Conservation (phyloP, 352 stramenopile genomes). For the Globisporangium solare region DNA sequence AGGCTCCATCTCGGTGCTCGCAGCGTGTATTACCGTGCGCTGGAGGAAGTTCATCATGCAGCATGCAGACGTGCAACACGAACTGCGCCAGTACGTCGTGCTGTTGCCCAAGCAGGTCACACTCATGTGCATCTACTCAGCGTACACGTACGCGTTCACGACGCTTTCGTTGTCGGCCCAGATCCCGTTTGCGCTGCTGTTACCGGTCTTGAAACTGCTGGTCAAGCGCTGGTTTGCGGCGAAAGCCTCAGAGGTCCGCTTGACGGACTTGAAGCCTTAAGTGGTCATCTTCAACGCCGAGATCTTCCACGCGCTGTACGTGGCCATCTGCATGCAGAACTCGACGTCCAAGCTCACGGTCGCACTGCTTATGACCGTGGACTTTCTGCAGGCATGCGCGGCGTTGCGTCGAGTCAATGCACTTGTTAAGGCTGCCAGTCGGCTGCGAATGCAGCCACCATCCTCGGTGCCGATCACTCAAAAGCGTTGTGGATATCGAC, state of each 20-base stretch:
- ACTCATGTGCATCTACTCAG: conserved; percentile 22
- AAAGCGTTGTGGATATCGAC: too few species aligned
- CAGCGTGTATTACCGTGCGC: conserved; percentile 14
- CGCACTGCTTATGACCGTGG: conserved; percentile 22
- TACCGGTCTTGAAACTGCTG: conserved; percentile 25
- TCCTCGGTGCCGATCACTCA: too few species aligned
- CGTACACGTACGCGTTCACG: conserved; percentile 25
- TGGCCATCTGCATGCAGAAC: conserved; percentile 35
- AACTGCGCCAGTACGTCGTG: conserved; percentile 18
- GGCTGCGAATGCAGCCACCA: too few species aligned
- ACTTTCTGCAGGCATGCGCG: conserved; percentile 11
- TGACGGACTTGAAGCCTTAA: conserved; percentile 31
- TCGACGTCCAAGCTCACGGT: conserved; percentile 21
- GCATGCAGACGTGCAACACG: conserved; percentile 8
- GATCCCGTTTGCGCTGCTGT: conserved; percentile 17
- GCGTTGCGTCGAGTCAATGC: background rate
- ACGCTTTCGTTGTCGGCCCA: conserved; percentile 10
- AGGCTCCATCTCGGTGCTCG: conserved; percentile 6
- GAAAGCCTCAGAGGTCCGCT: background rate
- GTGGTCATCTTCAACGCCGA: conserved; percentile 48
- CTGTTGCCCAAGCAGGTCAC: conserved; percentile 26
- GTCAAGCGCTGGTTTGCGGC: conserved; percentile 1
- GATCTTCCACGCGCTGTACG: conserved; percentile 45
- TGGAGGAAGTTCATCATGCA: conserved; percentile 22
- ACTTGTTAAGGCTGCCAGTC: background rate